Base-by-base conservation (phyloP, 2,329 filamentous ascomycete genomes). In the Zymoseptoria crescenta region DNA sequence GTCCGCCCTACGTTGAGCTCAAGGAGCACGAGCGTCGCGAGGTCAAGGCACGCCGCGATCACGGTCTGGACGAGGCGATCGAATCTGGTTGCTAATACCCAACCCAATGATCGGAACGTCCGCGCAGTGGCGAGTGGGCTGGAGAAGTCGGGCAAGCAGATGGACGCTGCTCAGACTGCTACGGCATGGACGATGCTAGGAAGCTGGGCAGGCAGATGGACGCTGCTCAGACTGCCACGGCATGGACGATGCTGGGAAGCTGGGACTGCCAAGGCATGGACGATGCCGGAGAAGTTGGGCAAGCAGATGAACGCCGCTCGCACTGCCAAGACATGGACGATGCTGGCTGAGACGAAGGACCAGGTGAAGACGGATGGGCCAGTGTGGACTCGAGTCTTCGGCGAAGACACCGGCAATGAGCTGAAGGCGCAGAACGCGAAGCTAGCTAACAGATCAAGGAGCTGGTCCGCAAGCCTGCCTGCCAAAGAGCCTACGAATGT, bases 1-100 rank as follows among this genome's bases (percentile, higher is more conserved):
- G 66, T 49, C 68, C 67, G 1, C 69, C 69, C 3, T 63, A 63
- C 49, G 64, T 72, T 51, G 54, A 65, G 51, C 61, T 70, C 28
- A 64, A 64, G 41, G 60, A 64, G n/a, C 59, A 60, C 13, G 69
- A 70, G 56, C 66, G 60, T 51, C 58, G 62, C 56, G 57, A 67
- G 49, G 59, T 66, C 48, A 60, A 63, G 21, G 49, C 57, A 45
- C 61, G 59, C n/a, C 61, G 64, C 30, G 58, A 60, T 8, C 59
- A 63, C 9, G 30, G 30, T 35, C 8, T 13, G 30, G 30, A 35
- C 1, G 30, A 35, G 16, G 30, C 30, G 30, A 13, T 35, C 30
- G 16, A 35, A 35, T 13, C 29, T 35, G 29, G 29, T 35, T 10
- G 13, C 2, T 2, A 2, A 35, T 8, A 35, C 29, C 29, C 7